Conservation (phyloP, 2,329 filamentous ascomycete species). For the Aspergillus terreus region DNA sequence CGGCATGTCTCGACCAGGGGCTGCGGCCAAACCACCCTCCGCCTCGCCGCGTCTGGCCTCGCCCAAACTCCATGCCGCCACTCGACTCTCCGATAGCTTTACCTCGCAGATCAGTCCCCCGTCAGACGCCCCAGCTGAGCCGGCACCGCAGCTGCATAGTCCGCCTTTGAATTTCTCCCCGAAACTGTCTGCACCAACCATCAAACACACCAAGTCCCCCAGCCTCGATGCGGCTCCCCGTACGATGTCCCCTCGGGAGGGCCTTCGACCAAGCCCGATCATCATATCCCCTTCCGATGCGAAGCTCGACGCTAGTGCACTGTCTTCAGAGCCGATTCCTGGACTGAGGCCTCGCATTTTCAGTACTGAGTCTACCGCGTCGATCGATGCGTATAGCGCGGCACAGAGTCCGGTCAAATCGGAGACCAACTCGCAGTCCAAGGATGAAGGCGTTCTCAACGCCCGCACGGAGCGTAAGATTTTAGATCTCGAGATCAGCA, state of each 20-base stretch:
- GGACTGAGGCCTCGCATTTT: constrained; percentile 27
- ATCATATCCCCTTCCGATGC: constrained; percentile 26
- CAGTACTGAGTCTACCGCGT: constrained; percentile 30
- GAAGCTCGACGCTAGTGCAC: constrained; percentile 14
- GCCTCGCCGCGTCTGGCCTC: constrained; percentile 31
- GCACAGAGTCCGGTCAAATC: constrained; percentile 50
- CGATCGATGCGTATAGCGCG: constrained; percentile 36
- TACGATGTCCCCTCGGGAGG: constrained; percentile 14
- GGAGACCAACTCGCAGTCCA: constrained; percentile 48
- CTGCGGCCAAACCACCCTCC: constrained; percentile 18
- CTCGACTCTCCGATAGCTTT: constrained; percentile 22
- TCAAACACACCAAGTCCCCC: constrained; percentile 29
- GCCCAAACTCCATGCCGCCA: constrained; percentile 24
- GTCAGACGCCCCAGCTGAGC: constrained; percentile 20
- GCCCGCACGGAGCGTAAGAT: constrained; percentile 92
- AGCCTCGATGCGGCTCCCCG: constrained; percentile 30
- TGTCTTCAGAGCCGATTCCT: constrained; percentile 25
- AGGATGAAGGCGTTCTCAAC: constrained; percentile 77
- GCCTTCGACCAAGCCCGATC: constrained; percentile 29
- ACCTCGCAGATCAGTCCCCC: constrained; percentile 15
- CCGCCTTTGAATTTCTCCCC: constrained; percentile 17
- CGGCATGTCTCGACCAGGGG: constrained; percentile 25
- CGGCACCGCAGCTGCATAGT: constrained; percentile 15
- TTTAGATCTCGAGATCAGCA: constrained; percentile 92
- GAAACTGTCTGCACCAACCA: constrained; percentile 12